Conservation (phyloP, 305 asterid genomes). For the Plantago lanceolata region DNA sequence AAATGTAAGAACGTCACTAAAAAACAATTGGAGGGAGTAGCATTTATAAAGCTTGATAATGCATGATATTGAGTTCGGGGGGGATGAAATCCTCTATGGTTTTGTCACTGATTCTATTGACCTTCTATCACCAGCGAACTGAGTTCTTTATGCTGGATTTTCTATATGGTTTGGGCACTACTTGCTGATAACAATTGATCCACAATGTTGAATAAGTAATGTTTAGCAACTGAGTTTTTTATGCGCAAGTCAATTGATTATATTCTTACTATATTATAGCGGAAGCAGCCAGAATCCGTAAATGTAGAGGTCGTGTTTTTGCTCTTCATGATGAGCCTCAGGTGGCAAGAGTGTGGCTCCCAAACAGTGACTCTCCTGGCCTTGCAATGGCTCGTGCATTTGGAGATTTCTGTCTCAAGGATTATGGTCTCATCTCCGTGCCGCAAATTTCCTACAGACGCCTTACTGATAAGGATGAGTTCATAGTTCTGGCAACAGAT, state of each 20-base stretch:
- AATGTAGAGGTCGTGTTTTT: constrained; percentile 88
- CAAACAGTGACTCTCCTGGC: constrained; percentile 94
- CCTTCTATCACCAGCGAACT: too few relatives aligned
- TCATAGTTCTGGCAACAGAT: constrained; percentile 84
- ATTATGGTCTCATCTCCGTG: constrained; percentile 86
- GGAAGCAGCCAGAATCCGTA: constrained; percentile 91
- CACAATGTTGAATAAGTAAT: not conserved
- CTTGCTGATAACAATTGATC: too few relatives aligned
- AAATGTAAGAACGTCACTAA: too few relatives aligned
- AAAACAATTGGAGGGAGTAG: too few relatives aligned
- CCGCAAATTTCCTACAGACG: constrained; percentile 88
- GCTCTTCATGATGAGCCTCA: constrained; percentile 98
- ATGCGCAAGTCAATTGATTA: constrained; percentile 3
- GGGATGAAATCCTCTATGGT: too few relatives aligned
- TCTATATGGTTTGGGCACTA: too few relatives aligned
- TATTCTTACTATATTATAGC: constrained; percentile 32
- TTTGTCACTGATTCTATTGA: too few relatives aligned
- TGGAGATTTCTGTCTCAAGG: constrained; percentile 96
- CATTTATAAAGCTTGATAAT: too few relatives aligned
- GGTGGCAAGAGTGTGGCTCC: constrained; percentile 98
- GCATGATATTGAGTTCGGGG: too few relatives aligned
- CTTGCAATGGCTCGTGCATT: constrained; percentile 99
- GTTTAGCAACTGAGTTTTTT: not conserved
- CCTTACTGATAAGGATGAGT: constrained; percentile 66
- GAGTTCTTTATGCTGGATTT: too few relatives aligned